Conservation (phyloP, 2,329 filamentous ascomycete genomes). For the Chrysoporthe puriensis region DNA sequence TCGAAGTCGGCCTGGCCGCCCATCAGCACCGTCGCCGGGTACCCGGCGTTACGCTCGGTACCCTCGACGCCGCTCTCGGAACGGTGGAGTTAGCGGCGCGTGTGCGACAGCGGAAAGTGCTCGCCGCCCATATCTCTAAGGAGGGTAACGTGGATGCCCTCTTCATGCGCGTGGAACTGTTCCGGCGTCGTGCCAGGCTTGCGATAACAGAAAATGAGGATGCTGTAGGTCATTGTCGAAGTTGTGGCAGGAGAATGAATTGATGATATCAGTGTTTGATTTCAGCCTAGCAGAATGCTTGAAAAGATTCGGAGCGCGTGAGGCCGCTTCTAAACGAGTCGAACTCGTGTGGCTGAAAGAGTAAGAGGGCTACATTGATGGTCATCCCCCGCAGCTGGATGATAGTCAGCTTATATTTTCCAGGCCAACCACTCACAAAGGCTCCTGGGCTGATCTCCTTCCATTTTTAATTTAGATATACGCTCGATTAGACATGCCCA, state of each 20-base stretch:
- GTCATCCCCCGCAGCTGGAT: no score
- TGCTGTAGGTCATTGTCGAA: constrained; percentile 16
- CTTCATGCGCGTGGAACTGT: constrained; percentile 33
- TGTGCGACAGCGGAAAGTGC: constrained; percentile 32
- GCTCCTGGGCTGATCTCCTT: no score
- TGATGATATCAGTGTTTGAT: neutral
- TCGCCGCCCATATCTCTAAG: constrained; percentile 32
- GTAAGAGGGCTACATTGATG: no score
- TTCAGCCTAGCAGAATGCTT: neutral
- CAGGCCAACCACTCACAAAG: no score
- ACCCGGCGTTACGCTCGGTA: constrained; percentile 22
- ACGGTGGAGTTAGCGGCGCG: constrained; percentile 31
- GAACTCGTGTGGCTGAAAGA: no score
- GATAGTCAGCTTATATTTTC: no score
- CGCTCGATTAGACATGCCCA: neutral
- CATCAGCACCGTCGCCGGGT: constrained; percentile 28
- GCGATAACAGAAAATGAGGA: constrained; percentile 31
- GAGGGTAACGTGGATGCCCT: constrained; percentile 34
- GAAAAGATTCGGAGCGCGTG: neutral
- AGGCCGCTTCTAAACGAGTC: no score
- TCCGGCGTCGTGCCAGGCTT: constrained; percentile 32
- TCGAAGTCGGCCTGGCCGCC: constrained; percentile 30
- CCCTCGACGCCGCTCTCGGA: constrained; percentile 3
- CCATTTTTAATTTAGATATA: no score
- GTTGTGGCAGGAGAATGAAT: neutral